phyloP scores from a whole-genome alignment of 176 grass and related monocot species.

The Lolium perenne region DNA sequence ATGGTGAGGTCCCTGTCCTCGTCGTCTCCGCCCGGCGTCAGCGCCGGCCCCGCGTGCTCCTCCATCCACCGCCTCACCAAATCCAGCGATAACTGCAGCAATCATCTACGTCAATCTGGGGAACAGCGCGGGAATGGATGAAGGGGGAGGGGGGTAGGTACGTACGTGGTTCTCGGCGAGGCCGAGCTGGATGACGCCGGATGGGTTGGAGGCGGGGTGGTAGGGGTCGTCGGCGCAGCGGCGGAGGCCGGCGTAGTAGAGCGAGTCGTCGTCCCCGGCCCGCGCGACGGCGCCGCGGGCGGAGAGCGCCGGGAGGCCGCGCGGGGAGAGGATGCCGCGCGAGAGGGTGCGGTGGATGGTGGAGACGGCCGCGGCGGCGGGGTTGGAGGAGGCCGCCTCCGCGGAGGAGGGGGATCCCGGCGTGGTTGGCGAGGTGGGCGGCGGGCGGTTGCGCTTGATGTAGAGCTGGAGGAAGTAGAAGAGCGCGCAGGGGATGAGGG shows the following conservation, averaged over 20 bases:
- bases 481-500: slow-evolving; percentile 95
- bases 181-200: slow-evolving; percentile 85
- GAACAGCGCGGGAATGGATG: too few relatives aligned
- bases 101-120: background rate
- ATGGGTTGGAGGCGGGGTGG: slow-evolving; percentile 57
- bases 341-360: slow-evolving; percentile 69
- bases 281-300: slow-evolving; percentile 54
- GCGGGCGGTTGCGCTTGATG: slow-evolving; percentile 81
- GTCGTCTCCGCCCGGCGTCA: slow-evolving; percentile 39
- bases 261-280: slow-evolving; percentile 61
- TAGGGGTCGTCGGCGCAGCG: slow-evolving; percentile 63
- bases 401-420: background rate
- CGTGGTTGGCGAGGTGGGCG: slow-evolving; percentile 14
- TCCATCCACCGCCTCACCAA: slow-evolving; percentile 82
- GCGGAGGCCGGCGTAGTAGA: slow-evolving; percentile 82
- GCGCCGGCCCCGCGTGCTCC: slow-evolving; percentile 54
- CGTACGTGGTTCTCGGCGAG: slow-evolving; percentile 83
- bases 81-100: slow-evolving; percentile 82
- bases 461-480: slow-evolving; percentile 99
- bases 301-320: slow-evolving; percentile 54
- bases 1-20: slow-evolving; percentile 61
- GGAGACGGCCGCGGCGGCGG: background rate
- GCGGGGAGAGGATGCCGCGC: slow-evolving; percentile 65
- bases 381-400: background rate
- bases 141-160: background rate